Conservation (phyloP, 164 flowering plant species). For the Platanus orientalis region DNA sequence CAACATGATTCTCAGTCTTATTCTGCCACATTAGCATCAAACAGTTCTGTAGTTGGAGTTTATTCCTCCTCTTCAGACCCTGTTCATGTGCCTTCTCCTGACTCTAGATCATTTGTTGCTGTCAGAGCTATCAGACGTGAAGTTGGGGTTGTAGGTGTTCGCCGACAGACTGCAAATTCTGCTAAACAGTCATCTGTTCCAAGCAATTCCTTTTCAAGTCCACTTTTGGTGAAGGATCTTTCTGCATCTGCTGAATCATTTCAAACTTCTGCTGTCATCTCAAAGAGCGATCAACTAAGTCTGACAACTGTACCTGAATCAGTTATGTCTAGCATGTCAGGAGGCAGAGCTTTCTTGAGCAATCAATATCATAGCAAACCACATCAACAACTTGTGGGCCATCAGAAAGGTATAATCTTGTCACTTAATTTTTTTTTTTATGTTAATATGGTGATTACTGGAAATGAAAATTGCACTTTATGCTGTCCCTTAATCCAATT, state of each 20-base stretch:
- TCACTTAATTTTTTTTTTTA: not conserved
- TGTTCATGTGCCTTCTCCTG: slow-evolving; percentile 88
- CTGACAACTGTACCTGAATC: slow-evolving; percentile 40
- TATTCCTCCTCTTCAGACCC: slow-evolving; percentile 93
- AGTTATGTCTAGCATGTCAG: slow-evolving; percentile 27
- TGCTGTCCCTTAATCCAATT: too few species aligned
- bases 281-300: slow-evolving; percentile 43
- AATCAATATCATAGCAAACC: slow-evolving; percentile 48
- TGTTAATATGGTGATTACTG: not conserved
- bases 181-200: slow-evolving; percentile 38
- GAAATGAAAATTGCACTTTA: not conserved
- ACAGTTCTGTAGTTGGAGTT: slow-evolving; percentile 63
- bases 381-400: slow-evolving; percentile 58
- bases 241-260: slow-evolving; percentile 36
- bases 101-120: slow-evolving; percentile 62
- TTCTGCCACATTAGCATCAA: slow-evolving; percentile 40
- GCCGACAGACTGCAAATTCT: slow-evolving; percentile 49
- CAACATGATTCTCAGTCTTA: slow-evolving; percentile 30
- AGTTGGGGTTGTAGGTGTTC: slow-evolving; percentile 88
- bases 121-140: slow-evolving; percentile 92
- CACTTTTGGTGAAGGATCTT: slow-evolving; percentile 33
- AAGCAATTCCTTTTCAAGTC: slow-evolving; percentile 35
- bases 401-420: slow-evolving; percentile 63
- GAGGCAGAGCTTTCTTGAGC: slow-evolving; percentile 35
- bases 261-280: slow-evolving; percentile 28